Evolutionary conservation across 768 basidiomycete species (phyloP).

Genomic region (Mycena latifolia): DNA sequence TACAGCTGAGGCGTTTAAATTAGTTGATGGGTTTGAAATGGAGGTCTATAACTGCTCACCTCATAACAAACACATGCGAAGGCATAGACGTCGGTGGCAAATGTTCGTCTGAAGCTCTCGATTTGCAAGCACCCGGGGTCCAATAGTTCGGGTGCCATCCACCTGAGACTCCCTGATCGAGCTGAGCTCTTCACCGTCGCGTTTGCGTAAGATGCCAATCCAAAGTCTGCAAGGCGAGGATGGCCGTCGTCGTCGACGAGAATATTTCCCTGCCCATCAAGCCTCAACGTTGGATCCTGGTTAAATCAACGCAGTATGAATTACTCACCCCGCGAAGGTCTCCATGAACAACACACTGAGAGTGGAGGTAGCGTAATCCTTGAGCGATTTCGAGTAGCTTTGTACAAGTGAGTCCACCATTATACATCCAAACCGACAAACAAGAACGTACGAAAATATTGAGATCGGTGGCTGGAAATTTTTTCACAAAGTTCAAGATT

Average conservation of each 20-base stretch:
- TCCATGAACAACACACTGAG: slow-evolving; percentile 31
- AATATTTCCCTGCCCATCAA: slow-evolving; percentile 26
- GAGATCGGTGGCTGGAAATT: neutral
- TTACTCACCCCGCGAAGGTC: slow-evolving; percentile 34
- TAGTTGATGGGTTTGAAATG: neutral
- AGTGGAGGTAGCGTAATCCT: slow-evolving; percentile 34
- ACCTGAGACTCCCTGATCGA: slow-evolving; percentile 16
- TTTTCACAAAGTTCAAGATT: slow-evolving; percentile 18
- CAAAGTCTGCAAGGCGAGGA: slow-evolving; percentile 39
- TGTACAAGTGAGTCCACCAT: neutral
- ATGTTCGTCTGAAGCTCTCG: slow-evolving; percentile 16
- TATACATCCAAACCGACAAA: neutral
- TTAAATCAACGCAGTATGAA: neutral
- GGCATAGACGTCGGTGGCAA: slow-evolving; percentile 23
- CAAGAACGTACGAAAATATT: slow-evolving; percentile 10
- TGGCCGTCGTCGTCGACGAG: slow-evolving; percentile 37
- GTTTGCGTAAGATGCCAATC: slow-evolving; percentile 33
- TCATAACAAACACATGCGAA: slow-evolving; percentile 33
- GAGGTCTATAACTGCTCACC: slow-evolving; percentile 9
- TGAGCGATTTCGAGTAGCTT: slow-evolving; percentile 33
- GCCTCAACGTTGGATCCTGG: too few species aligned
- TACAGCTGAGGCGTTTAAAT: slow-evolving; percentile 22
- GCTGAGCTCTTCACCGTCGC: slow-evolving; percentile 21
- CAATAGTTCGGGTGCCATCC: slow-evolving; percentile 33
- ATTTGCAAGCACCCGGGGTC: slow-evolving; percentile 1